Evolutionary conservation across 345 rosid species (phyloP).

Genomic region (Salix arbutifolia): DNA sequence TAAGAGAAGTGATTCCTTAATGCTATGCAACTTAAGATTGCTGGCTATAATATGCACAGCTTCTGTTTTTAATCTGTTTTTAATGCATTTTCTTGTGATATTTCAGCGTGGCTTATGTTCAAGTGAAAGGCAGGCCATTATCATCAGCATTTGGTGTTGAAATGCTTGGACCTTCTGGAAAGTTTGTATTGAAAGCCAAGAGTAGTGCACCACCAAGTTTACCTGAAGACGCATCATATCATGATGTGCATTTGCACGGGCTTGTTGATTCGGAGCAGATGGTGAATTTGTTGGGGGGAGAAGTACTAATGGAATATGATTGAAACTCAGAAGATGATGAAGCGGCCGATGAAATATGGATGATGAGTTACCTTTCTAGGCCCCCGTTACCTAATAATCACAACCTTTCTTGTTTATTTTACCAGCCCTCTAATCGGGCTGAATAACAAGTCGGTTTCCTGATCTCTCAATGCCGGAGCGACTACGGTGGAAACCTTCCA

Average conservation of each 20-base stretch:
- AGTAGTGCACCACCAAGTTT: constrained; percentile 37
- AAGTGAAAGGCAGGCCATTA: constrained; percentile 58
- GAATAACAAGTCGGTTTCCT: neutral
- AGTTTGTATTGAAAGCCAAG: constrained; percentile 44
- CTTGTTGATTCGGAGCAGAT: constrained; percentile 43
- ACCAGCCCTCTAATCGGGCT: neutral
- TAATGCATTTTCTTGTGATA: constrained; percentile 10
- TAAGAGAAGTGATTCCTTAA: neutral
- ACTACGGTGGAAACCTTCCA: neutral
- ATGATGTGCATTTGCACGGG: constrained; percentile 14
- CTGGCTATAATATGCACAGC: neutral
- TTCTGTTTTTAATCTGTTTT: neutral
- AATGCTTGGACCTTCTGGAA: constrained; percentile 42
- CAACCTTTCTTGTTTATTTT: no score
- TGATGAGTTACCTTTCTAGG: constrained; percentile 28
- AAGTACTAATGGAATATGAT: constrained; percentile 28
- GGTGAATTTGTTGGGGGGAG: constrained; percentile 44
- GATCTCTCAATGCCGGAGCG: neutral
- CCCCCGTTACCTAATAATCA: neutral
- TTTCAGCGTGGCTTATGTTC: constrained; percentile 73
- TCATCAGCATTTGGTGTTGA: constrained; percentile 45
- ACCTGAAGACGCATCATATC: constrained; percentile 8
- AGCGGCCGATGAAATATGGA: constrained; percentile 39
- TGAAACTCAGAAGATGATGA: constrained; percentile 47
- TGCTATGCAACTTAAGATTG: neutral